Percentiles rank a stretch among this genome's conserved stretches.
Evolutionary conservation across 306 rosid species (phyloP).

Genomic region (Trifolium repens): DNA sequence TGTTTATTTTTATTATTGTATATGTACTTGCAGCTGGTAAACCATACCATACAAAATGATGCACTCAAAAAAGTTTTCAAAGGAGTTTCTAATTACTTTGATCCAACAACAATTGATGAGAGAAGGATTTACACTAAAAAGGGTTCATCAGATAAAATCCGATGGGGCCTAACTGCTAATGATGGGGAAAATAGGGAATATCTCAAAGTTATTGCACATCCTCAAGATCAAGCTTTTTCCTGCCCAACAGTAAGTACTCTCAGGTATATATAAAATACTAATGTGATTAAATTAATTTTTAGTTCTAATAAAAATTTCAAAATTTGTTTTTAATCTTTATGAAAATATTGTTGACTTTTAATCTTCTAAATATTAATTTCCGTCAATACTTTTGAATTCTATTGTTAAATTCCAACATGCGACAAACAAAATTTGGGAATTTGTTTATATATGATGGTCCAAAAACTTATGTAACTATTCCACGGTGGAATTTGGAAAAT

Average conservation of each 20-base stretch:
- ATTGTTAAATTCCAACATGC: too few relatives aligned
- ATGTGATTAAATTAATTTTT: too few relatives aligned
- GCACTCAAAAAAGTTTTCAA: constrained; percentile 41
- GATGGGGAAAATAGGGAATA: constrained; percentile 57
- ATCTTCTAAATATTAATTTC: too few relatives aligned
- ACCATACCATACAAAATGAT: constrained; percentile 45
- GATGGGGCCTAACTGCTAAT: constrained; percentile 44
- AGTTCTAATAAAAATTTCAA: too few relatives aligned
- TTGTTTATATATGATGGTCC: too few relatives aligned
- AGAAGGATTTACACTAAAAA: constrained; percentile 34
- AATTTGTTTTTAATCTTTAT: too few relatives aligned
- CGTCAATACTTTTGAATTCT: too few relatives aligned
- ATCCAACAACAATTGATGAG: constrained; percentile 47
- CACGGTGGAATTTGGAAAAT: too few relatives aligned
- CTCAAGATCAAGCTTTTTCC: constrained; percentile 44
- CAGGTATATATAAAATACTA: constrained; percentile 37
- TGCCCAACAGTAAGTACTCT: constrained; percentile 26
- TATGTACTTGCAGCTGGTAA: constrained; percentile 47
- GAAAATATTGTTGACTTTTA: too few relatives aligned
- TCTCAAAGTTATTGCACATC: constrained; percentile 55
- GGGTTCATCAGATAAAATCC: constrained; percentile 37
- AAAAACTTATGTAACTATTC: too few relatives aligned
- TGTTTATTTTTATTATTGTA: too few relatives aligned
- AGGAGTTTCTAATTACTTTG: constrained; percentile 45
- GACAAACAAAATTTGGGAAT: too few relatives aligned